These are phyloP conservation scores for Trichodelitschia bisporula DNA, from an alignment of 495 filamentous ascomycete genomes.

Conservation along the genomic window DNA sequence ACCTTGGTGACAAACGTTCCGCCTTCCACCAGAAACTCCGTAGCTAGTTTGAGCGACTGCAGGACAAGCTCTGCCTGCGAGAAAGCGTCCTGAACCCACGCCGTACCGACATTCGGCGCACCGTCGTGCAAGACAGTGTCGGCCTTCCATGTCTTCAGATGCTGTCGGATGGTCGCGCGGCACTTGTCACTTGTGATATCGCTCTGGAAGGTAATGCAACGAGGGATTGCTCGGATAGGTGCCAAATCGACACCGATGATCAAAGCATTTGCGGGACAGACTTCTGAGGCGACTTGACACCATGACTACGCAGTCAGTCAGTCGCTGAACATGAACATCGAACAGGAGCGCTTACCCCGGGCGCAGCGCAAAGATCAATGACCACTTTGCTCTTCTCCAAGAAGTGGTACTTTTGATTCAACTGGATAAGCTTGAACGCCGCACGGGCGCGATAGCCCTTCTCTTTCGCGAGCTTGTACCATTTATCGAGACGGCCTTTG, in stretches of 20 bases:
- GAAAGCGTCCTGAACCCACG: constrained; percentile 97
- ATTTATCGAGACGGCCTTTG: constrained; percentile 98
- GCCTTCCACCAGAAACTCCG: constrained; percentile 73
- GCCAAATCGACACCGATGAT: constrained; percentile 90
- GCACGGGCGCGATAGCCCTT: constrained; percentile 93
- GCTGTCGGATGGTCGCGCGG: constrained; percentile 65
- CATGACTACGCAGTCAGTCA: constrained; percentile 32
- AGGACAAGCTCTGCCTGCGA: constrained; percentile 89
- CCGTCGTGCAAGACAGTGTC: constrained; percentile 96
- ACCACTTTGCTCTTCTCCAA: constrained; percentile 88
- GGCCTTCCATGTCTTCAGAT: constrained; percentile 93
- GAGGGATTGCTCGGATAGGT: constrained; percentile 88
- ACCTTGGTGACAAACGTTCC: constrained; percentile 96
- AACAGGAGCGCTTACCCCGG: constrained; percentile 40
- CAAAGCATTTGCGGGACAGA: constrained; percentile 71
- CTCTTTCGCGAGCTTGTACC: constrained; percentile 81
- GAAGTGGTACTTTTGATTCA: constrained; percentile 98
- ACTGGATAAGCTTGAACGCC: constrained; percentile 93
- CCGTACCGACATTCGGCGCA: constrained; percentile 90
- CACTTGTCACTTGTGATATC: constrained; percentile 98
- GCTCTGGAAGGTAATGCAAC: constrained; percentile 82
- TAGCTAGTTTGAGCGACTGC: constrained; percentile 77
- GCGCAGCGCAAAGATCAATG: constrained; percentile 90
- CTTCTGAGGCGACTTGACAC: constrained; percentile 94
- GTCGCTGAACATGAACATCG: constrained; percentile 8